These are phyloP conservation scores for Candida oleophila DNA, from an alignment of 805 yeast genomes.

Conservation along the genomic window DNA sequence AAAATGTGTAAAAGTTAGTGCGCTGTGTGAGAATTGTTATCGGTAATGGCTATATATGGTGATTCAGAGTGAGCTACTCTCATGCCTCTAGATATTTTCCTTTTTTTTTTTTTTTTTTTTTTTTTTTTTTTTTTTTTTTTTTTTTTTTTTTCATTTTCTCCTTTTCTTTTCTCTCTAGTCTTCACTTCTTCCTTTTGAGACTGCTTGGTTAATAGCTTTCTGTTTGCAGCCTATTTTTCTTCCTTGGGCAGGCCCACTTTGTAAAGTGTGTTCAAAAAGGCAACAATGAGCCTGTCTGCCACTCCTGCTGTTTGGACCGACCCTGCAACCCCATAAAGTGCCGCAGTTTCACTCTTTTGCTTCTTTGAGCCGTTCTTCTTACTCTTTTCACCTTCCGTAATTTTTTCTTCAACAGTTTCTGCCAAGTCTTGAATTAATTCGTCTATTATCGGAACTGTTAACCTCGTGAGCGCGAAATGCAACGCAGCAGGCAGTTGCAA, in stretches of 20 bases:
- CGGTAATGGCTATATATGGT: too few relatives aligned
- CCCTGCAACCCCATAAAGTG: conserved; percentile 94
- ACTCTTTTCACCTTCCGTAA: conserved; percentile 13
- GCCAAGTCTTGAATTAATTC: conserved; percentile 56
- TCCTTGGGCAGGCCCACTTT: conserved; percentile 31
- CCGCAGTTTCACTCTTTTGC: conserved; percentile 66
- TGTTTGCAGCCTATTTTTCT: too few relatives aligned
- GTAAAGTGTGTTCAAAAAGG: conserved; percentile 79
- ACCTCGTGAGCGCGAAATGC: conserved; percentile 83
- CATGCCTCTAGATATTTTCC: too few relatives aligned
- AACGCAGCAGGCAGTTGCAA: conserved; percentile 89
- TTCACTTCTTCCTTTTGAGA: too few relatives aligned
- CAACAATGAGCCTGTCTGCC: conserved; percentile 75
- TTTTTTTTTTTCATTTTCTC: too few relatives aligned
- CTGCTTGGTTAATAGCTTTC: too few relatives aligned
- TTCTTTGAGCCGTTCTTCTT: conserved; percentile 22
- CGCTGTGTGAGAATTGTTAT: too few relatives aligned
- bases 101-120: too few relatives aligned
- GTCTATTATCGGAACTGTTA: conserved; percentile 61
- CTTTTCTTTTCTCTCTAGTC: too few relatives aligned
- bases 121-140: too few relatives aligned
- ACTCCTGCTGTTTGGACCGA: conserved; percentile 80
- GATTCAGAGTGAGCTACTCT: too few relatives aligned
- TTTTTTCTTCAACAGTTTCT: conserved; percentile 42
- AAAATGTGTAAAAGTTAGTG: too few relatives aligned